Evolutionary conservation across 306 rosid species (phyloP).

Genomic region (Vigna reflexopilosa): DNA sequence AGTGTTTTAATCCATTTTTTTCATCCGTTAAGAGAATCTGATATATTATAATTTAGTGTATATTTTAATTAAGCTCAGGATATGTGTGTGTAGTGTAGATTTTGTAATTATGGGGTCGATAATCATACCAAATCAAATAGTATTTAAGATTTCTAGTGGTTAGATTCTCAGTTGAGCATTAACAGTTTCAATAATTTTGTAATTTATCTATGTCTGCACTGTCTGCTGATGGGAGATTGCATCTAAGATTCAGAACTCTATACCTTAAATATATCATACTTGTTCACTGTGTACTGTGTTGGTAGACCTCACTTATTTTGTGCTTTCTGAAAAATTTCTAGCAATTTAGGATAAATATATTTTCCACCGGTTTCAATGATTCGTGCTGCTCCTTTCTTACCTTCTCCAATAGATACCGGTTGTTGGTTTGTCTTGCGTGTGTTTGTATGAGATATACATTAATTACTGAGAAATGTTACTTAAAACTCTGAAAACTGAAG

Average conservation of each 20-base stretch:
- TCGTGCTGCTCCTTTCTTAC: neutral
- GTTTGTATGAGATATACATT: neutral
- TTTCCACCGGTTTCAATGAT: neutral
- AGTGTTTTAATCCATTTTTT: neutral
- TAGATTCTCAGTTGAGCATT: neutral
- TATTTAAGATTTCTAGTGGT: neutral
- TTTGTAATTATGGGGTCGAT: constrained; percentile 8
- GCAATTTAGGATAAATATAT: neutral
- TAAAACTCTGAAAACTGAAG: neutral
- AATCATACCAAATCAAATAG: neutral
- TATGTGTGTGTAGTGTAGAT: neutral
- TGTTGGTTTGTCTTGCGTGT: neutral
- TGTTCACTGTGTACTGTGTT: neutral
- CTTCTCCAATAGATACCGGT: neutral
- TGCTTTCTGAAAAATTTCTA: neutral
- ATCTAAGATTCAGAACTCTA: neutral
- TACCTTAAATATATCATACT: neutral
- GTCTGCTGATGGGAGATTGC: neutral
- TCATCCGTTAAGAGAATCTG: neutral
- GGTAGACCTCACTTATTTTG: neutral
- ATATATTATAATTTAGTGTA: neutral
- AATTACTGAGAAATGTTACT: neutral
- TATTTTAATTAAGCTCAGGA: neutral
- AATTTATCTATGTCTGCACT: neutral
- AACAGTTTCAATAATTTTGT: neutral